Conservation (phyloP, 2,329 filamentous ascomycete genomes). For the Clonostachys rhizophaga region DNA sequence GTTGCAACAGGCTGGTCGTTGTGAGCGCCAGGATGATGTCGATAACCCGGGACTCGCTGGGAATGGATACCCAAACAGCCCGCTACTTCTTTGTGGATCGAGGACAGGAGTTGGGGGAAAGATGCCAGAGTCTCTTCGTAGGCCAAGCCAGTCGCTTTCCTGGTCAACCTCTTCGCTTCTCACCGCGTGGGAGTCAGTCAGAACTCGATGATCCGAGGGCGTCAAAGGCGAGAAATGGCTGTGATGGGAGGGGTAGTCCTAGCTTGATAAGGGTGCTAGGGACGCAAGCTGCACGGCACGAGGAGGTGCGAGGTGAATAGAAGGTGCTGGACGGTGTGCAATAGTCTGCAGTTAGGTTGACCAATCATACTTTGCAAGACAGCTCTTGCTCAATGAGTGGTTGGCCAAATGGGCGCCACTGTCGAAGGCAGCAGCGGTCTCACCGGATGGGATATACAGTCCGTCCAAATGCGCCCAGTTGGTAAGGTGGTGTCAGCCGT, state of each 20-base stretch:
- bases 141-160: no score
- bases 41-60: constrained; percentile 20
- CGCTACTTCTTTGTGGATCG: no score
- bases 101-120: no score
- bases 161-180: no score
- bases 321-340: background rate
- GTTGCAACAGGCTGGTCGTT: constrained; percentile 24
- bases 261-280: background rate
- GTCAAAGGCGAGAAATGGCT: background rate
- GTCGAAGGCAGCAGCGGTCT: background rate
- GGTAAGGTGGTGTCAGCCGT: no score
- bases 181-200: no score
- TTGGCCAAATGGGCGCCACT: background rate
- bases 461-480: no score
- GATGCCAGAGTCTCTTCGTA: no score
- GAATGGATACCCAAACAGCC: constrained; percentile 20
- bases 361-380: background rate
- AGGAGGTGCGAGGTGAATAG: background rate
- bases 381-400: background rate
- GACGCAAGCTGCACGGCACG: background rate
- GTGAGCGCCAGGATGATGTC: constrained; percentile 21
- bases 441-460: no score
- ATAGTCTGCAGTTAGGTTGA: background rate
- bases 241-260: background rate
- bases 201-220: no score